phyloP scores from a whole-genome alignment of 2,329 filamentous ascomycete species.

The Verticillium tricorpus region DNA sequence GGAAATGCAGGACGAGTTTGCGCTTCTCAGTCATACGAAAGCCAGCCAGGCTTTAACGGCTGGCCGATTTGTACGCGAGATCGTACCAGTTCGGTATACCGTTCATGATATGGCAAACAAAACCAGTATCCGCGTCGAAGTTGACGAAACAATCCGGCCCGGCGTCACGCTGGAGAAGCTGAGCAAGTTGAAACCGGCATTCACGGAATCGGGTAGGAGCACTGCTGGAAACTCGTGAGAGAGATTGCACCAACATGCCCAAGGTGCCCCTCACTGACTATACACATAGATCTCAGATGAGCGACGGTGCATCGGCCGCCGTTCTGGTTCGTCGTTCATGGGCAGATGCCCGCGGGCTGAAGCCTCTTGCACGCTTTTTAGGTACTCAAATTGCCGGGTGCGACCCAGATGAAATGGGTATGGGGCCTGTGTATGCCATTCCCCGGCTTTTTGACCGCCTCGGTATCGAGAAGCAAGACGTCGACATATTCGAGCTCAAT shows the following conservation, averaged over 20 bases:
- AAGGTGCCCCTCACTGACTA: neutral
- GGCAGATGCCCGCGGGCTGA: slow-evolving; percentile 54
- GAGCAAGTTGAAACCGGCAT: slow-evolving; percentile 58
- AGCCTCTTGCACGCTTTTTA: slow-evolving; percentile 61
- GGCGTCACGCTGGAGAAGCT: slow-evolving; percentile 55
- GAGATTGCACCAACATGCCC: too few relatives aligned
- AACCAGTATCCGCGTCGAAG: slow-evolving; percentile 15
- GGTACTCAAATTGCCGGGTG: slow-evolving; percentile 60
- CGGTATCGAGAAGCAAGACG: neutral
- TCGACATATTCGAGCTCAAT: neutral
- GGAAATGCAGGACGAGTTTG: slow-evolving; percentile 59
- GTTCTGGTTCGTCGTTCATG: slow-evolving; percentile 61
- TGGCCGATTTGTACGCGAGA: slow-evolving; percentile 58
- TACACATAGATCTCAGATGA: slow-evolving; percentile 45
- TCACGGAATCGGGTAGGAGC: slow-evolving; percentile 51
- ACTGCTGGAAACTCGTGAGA: slow-evolving; percentile 54
- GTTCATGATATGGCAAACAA: slow-evolving; percentile 34
- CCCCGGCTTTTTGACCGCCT: neutral
- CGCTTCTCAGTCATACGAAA: slow-evolving; percentile 48
- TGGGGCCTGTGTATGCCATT: neutral
- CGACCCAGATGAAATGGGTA: slow-evolving; percentile 63
- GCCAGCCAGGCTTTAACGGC: slow-evolving; percentile 49
- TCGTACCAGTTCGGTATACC: slow-evolving; percentile 47
- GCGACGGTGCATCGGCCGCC: slow-evolving; percentile 59
- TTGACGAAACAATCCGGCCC: slow-evolving; percentile 59